Percentiles rank a stretch among this genome's conserved stretches.
phyloP scores from a whole-genome alignment of 2,329 filamentous ascomycete genomes.

The Chaetomium olivaceum region DNA sequence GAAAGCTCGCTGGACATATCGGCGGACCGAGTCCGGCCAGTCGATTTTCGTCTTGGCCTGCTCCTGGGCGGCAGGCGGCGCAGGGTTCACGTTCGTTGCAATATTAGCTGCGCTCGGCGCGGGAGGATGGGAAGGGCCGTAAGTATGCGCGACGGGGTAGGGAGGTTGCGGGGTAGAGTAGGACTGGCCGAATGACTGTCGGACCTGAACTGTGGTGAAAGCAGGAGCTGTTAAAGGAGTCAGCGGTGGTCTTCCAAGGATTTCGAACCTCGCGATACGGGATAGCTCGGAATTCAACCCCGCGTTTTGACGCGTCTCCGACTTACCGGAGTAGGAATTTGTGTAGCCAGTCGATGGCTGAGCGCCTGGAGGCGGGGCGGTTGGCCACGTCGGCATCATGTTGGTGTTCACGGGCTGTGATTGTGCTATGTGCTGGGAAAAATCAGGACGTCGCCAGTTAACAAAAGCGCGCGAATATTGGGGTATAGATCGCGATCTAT shows the following conservation, averaged over 20 bases:
- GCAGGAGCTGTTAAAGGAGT: slow-evolving; percentile 46
- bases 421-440: background rate
- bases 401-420: slow-evolving; percentile 24
- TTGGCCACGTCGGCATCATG: slow-evolving; percentile 40
- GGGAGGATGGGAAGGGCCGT: slow-evolving; percentile 32
- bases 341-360: slow-evolving; percentile 43
- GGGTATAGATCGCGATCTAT: background rate
- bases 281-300: slow-evolving; percentile 4
- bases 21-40: slow-evolving; percentile 80
- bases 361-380: slow-evolving; percentile 43
- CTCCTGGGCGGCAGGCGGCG: slow-evolving; percentile 20
- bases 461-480: background rate
- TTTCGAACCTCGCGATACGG: background rate
- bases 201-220: slow-evolving; percentile 63
- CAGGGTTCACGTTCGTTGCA: slow-evolving; percentile 22
- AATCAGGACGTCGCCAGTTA: background rate
- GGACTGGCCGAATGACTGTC: slow-evolving; percentile 56
- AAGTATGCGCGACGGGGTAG: slow-evolving; percentile 30
- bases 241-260: background rate
- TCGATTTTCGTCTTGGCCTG: slow-evolving; percentile 62
- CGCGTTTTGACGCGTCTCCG: background rate
- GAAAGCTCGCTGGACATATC: slow-evolving; percentile 89
- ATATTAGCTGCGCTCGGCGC: slow-evolving; percentile 35
- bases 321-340: slow-evolving; percentile 27
- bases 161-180: slow-evolving; percentile 42